phyloP scores from a whole-genome alignment of 306 rosid species.

The Dryas octopetala region DNA sequence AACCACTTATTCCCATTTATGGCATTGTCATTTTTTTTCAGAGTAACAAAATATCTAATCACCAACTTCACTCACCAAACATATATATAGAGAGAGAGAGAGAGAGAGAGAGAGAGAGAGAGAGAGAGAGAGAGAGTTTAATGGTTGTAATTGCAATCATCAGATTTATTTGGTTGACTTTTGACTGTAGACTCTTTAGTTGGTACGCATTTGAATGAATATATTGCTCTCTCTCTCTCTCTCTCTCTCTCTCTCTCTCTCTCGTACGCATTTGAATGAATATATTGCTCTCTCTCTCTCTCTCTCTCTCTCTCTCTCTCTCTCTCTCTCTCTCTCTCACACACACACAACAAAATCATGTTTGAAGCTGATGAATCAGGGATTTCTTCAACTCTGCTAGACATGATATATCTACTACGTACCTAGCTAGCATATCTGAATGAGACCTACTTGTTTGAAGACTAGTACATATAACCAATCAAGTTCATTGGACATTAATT shows the following conservation, averaged over 20 bases:
- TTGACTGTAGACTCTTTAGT: constrained; percentile 27
- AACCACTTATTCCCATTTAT: constrained; percentile 45
- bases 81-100: too few species aligned
- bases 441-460: background rate
- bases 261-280: constrained; percentile 15
- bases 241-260: constrained; percentile 6
- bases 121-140: constrained; percentile 16
- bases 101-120: background rate
- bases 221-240: constrained; percentile 35
- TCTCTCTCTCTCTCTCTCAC: too few species aligned
- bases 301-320: constrained; percentile 12
- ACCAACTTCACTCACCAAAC: constrained; percentile 20
- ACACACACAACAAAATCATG: constrained; percentile 2
- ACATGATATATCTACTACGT: background rate
- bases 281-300: constrained; percentile 33
- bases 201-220: constrained; percentile 22
- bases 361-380: background rate
- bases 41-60: constrained; percentile 51
- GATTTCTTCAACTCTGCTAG: constrained; percentile 1
- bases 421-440: constrained; percentile 6
- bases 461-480: background rate
- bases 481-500: background rate
- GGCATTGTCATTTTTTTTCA: constrained; percentile 41
- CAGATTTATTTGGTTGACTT: constrained; percentile 22
- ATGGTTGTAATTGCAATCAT: background rate